Base-by-base conservation (phyloP, 768 basidiomycete genomes). In the Ephemerocybe angulata region DNA sequence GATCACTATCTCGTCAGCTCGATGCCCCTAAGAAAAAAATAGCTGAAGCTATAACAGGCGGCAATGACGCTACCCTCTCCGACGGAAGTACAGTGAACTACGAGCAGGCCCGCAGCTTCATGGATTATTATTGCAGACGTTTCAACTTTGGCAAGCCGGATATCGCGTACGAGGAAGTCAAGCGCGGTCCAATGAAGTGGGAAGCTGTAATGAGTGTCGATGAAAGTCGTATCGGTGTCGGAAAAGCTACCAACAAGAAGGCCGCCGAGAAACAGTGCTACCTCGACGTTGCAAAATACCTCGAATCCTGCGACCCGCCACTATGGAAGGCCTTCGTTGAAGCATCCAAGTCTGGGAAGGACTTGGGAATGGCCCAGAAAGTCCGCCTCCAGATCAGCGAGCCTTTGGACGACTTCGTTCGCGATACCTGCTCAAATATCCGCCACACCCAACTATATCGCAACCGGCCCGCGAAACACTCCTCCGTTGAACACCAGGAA, bases 51-150 rank as follows among this genome's bases (percentile, higher is more conserved):
- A n/a, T n/a, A 47, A 31, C 54, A 24, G 63, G 66, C 21, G 47
- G 43, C 27, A 65, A 59, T 0, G 64, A 69, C 25, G 57, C 67
- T 31, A 57, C 58, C 8, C 73, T 94, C 11, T 81, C 85, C 2
- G 87, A 93, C 62, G 83, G 84, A 24, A 77, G 82, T 11, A 62
- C 70, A 21, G 80, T 94, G 58, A 73, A 72, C 6, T 86, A 86
- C 49, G 89, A 91, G 50, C 79, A 80, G 50, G 92, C 93, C 3
- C 83, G 87, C 47, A 83, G 81, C 56, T 98, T 98, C 75, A 94
- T 97, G 87, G 94, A 95, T 59, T 98, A 89, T 67, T 98, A 98
- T 63, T 96, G 93, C 65, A 81, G 84, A 42, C 78, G 84, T 31
- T 97, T 84, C 66, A 73, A 74, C 24, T 94, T 94, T 63, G 75